These are phyloP conservation scores for Proliferodiscus dingleyae DNA, from an alignment of 2,329 filamentous ascomycete genomes.

Conservation along the genomic window DNA sequence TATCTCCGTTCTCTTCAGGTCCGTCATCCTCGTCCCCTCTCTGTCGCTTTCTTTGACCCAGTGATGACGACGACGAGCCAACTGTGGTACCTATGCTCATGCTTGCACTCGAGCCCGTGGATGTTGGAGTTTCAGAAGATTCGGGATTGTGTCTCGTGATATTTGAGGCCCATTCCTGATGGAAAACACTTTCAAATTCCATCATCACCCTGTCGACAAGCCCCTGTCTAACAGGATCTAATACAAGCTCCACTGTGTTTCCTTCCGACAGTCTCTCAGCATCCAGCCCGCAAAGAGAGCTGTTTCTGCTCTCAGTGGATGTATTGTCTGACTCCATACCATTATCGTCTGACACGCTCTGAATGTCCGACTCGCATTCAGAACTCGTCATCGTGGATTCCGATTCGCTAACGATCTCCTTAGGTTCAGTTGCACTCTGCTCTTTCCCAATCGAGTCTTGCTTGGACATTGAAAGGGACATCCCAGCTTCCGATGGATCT, in stretches of 20 bases:
- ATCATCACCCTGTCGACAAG: slow-evolving; percentile 14
- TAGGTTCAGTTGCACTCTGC: too few species aligned
- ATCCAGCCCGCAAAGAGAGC: not conserved
- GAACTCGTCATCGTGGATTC: not conserved
- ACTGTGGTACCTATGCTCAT: too few species aligned
- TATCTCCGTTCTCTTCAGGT: slow-evolving; percentile 2
- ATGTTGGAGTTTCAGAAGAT: slow-evolving; percentile 33
- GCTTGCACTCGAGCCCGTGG: not conserved
- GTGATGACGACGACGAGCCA: not conserved
- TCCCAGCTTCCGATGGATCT: too few species aligned
- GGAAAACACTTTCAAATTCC: slow-evolving; percentile 14
- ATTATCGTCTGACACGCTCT: not conserved
- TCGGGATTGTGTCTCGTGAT: slow-evolving; percentile 35
- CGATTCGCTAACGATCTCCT: too few species aligned
- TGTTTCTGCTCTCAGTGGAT: not conserved
- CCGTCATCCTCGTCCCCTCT: slow-evolving; percentile 3
- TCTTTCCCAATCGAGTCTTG: too few species aligned
- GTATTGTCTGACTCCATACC: not conserved
- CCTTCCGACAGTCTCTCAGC: not conserved
- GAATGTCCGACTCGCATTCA: not conserved
- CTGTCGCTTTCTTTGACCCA: slow-evolving; percentile 9
- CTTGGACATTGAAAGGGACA: too few species aligned
- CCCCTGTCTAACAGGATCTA: slow-evolving; percentile 3
- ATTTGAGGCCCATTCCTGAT: slow-evolving; percentile 33
- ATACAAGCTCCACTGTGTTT: slow-evolving; percentile 18